Base-by-base conservation (phyloP, 2,329 filamentous ascomycete genomes). In the Aaosphaeria pasadenensis region DNA sequence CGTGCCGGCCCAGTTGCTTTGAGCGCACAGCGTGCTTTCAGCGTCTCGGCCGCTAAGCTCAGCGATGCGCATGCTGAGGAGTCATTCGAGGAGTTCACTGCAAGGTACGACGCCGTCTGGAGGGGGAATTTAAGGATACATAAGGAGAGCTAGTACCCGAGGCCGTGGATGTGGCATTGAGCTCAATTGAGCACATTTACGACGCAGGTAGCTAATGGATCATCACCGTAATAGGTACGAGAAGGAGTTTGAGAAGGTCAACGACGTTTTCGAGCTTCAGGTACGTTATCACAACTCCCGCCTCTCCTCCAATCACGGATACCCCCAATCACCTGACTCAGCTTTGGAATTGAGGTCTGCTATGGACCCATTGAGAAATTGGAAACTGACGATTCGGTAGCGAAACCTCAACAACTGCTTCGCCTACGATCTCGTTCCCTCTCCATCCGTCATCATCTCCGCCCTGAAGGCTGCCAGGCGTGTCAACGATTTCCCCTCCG, bases 181-280 rank as follows among this genome's bases (percentile, higher is more conserved):
- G 57, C 50, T 48, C 39, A 43, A 53, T 55, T 50, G 53, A 61
- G 53, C 49, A 53, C 47, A 35, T 44, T 5, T 47, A 36, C 43
- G 48, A 62, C 55, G 53, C 55, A 41, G 32, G 47, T 55, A 33
- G 56, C 65, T 69, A 56, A 66, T 60, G 46, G 51, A 43, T 57
- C 44, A 53, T 38, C 55, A 49, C 58, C 33, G 30, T 9, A 45
- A 69, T 72, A 99, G 94, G 80, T 99, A 95, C 72, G 94, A 99
- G 84, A 96, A 96, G 85, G 94, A 99, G 79, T 99, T 99, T 71
- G 92, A 99, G 56, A 77, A 78, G 70, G 94, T 99, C 60, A 90
- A 97, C 78, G 94, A 99, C 79, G 92, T 97, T 71, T 99, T 99
- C 76, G 94, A 99, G 86, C 90, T 99, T 71, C 91, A 96, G 90